phyloP scores from a whole-genome alignment of 1,139 yeast genomes.

The Trichomonascaceae sp. region DNA sequence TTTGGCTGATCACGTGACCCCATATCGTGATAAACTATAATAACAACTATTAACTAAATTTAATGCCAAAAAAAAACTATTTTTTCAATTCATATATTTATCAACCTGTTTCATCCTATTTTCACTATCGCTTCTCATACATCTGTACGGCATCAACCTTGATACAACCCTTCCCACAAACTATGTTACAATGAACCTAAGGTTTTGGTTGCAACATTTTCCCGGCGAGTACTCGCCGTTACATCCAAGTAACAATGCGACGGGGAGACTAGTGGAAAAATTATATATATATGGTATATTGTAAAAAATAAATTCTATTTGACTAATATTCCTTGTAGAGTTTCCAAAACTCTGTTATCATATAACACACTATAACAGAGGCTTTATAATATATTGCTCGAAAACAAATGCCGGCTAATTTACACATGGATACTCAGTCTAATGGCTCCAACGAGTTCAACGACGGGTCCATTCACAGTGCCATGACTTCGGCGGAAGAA shows the following conservation, averaged over 20 bases:
- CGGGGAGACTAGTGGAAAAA: background rate
- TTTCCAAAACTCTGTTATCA: background rate
- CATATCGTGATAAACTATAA: too few relatives aligned
- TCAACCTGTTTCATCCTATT: background rate
- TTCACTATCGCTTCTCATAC: background rate
- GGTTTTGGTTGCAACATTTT: background rate
- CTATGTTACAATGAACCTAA: background rate
- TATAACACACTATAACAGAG: background rate
- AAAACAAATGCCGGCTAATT: conserved; percentile 2
- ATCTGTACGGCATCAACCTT: background rate
- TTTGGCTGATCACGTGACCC: too few relatives aligned
- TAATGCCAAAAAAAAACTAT: too few relatives aligned
- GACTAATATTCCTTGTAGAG: background rate
- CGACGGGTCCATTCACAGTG: conserved; percentile 5
- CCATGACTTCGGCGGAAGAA: conserved; percentile 9
- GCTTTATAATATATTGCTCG: background rate
- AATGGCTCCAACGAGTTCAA: conserved; percentile 1
- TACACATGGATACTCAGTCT: conserved; percentile 2
- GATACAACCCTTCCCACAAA: background rate
- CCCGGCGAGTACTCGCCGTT: background rate
- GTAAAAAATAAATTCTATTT: background rate
- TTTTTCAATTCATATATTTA: background rate
- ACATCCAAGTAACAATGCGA: background rate
- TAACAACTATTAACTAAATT: too few relatives aligned
- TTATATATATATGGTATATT: background rate